phyloP scores from a whole-genome alignment of 2,329 filamentous ascomycete genomes.

The Aspergillus sp. region DNA sequence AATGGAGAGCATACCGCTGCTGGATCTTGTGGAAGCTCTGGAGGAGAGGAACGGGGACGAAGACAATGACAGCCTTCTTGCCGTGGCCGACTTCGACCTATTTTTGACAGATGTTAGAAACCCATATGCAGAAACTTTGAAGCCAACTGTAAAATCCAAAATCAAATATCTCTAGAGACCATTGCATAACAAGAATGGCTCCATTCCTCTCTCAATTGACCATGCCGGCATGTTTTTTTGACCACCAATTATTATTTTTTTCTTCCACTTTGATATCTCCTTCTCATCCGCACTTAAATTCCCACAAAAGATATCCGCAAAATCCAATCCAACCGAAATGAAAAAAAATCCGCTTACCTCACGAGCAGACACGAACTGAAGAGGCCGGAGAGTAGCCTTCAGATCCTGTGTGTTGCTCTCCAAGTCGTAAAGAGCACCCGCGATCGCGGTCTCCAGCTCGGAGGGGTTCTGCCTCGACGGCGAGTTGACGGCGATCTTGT shows the following conservation, averaged over 20 bases:
- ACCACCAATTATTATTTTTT: neutral
- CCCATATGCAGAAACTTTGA: constrained; percentile 9
- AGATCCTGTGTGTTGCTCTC: constrained; percentile 99
- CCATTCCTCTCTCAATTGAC: neutral
- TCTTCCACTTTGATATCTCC: neutral
- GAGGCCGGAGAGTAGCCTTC: constrained; percentile 90
- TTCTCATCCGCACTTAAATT: neutral
- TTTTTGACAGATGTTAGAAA: constrained; percentile 41
- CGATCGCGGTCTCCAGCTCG: constrained; percentile 96
- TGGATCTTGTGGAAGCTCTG: constrained; percentile 98
- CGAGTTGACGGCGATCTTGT: constrained; percentile 99
- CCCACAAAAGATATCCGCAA: neutral
- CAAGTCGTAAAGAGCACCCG: constrained; percentile 95
- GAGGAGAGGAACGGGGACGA: constrained; percentile 99
- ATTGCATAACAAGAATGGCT: neutral
- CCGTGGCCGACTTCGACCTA: constrained; percentile 99
- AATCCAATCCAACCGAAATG: constrained; percentile 8
- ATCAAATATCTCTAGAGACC: neutral
- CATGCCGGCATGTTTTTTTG: neutral
- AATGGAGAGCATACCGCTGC: constrained; percentile 75
- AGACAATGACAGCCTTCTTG: constrained; percentile 99
- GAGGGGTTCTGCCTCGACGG: constrained; percentile 93
- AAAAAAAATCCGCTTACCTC: constrained; percentile 71
- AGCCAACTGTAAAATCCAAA: neutral
- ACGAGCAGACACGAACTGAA: constrained; percentile 98